Conservation (phyloP, 1,139 yeast species). For the Taiozyma onychis region DNA sequence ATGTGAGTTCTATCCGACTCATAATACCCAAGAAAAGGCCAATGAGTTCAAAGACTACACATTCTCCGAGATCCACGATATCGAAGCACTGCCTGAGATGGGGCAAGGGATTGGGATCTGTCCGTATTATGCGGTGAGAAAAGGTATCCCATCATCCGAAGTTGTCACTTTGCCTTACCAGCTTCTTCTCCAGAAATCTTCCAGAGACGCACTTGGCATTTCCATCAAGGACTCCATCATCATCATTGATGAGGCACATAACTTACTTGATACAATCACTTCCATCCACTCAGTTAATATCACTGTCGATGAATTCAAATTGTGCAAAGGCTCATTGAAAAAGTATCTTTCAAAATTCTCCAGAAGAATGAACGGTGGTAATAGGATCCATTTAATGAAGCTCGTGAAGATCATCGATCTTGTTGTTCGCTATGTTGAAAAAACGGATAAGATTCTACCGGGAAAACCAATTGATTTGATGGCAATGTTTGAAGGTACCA, state of each 20-base stretch:
- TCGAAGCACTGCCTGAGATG: conserved; percentile 66
- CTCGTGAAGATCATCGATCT: conserved; percentile 51
- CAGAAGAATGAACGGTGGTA: conserved; percentile 63
- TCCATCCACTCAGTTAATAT: conserved; percentile 62
- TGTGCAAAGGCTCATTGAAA: conserved; percentile 37
- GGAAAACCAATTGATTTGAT: conserved; percentile 50
- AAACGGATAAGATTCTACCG: conserved; percentile 32
- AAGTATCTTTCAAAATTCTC: conserved; percentile 56
- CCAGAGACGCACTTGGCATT: conserved; percentile 57
- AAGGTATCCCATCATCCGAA: conserved; percentile 49
- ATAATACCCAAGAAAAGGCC: conserved; percentile 21
- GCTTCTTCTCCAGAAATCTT: conserved; percentile 56
- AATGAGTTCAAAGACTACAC: conserved; percentile 53
- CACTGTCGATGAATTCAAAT: conserved; percentile 41
- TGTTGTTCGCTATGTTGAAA: conserved; percentile 40
- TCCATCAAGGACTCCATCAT: conserved; percentile 61
- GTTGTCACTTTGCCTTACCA: conserved; percentile 85
- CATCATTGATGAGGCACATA: conserved; percentile 92
- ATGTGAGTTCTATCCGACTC: conserved; percentile 20
- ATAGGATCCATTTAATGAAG: conserved; percentile 65
- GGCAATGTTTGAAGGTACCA: conserved; percentile 50
- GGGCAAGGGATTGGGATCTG: conserved; percentile 60
- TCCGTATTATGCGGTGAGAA: conserved; percentile 76
- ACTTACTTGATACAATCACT: conserved; percentile 71
- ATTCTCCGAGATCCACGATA: conserved; percentile 65